A percentile compares a stretch with the other conserved stretches of the same genome.
Conservation (phyloP, 306 rosid species). For the Acacia crassicarpa region DNA sequence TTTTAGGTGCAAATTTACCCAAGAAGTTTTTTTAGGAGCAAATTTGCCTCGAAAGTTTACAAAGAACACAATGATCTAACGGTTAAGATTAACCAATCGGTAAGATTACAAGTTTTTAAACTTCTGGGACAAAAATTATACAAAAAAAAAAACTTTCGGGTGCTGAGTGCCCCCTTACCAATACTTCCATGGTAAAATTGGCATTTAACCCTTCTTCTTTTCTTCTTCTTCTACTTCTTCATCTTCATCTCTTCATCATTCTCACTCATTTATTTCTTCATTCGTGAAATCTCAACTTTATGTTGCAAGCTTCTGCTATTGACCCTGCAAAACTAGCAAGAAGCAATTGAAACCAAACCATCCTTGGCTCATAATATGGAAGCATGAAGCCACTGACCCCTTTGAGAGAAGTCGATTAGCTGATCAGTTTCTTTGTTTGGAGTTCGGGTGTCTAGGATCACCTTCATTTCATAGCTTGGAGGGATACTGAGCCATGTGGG, state of each 20-base stretch:
- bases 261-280: conserved; percentile 1
- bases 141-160: no score
- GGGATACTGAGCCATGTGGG: background rate
- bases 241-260: background rate
- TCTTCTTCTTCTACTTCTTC: background rate
- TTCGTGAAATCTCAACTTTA: conserved; percentile 33
- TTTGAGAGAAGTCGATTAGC: conserved; percentile 21
- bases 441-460: background rate
- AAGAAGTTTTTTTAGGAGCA: no score
- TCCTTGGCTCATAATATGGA: conserved; percentile 37
- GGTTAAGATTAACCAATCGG: no score
- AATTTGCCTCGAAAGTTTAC: no score
- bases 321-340: conserved; percentile 39
- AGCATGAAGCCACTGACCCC: conserved; percentile 45
- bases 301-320: conserved; percentile 40
- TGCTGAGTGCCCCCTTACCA: no score
- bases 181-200: no score
- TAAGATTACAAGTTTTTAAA: no score
- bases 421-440: background rate
- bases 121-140: no score
- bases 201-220: background rate
- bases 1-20: no score
- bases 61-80: no score
- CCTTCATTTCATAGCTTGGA: background rate
- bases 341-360: conserved; percentile 34